Evolutionary conservation across 202 grass and related monocot genomes (phyloP).

Genomic region (Panicum virgatum): DNA sequence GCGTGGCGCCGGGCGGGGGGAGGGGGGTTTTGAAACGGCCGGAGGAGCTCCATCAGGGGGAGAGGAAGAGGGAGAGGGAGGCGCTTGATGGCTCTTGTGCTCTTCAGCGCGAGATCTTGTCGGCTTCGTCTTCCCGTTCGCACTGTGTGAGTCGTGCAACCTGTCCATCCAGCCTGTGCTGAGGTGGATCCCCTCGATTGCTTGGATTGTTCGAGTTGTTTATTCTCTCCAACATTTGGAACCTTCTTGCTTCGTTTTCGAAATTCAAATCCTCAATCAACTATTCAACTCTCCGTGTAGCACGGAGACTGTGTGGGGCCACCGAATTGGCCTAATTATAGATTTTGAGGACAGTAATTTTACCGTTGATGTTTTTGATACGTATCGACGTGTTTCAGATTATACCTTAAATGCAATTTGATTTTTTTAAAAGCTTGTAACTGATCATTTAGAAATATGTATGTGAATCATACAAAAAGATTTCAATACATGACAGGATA

Average conservation of each 20-base stretch:
- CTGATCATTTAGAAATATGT: too few relatives aligned
- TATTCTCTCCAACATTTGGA: not conserved
- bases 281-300: too few relatives aligned
- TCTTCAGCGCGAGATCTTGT: conserved; percentile 32
- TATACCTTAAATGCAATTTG: too few relatives aligned
- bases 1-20: conserved; percentile 29
- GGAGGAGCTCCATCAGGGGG: conserved; percentile 36
- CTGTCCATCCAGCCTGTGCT: conserved; percentile 39
- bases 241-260: not conserved
- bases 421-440: too few relatives aligned
- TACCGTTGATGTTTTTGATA: not conserved
- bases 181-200: conserved; percentile 33
- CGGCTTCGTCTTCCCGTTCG: conserved; percentile 19
- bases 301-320: too few relatives aligned
- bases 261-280: conserved; percentile 3
- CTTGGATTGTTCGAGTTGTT: conserved; percentile 1
- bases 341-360: not conserved
- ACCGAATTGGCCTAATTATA: not conserved
- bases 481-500: too few relatives aligned
- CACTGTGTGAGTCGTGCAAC: conserved; percentile 12
- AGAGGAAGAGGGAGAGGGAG: not conserved
- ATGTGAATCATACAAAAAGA: too few relatives aligned
- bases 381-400: not conserved
- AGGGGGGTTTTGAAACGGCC: conserved; percentile 40
- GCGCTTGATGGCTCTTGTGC: conserved; percentile 10